Conservation (phyloP, 1,284 basidiomycete species). For the Trichosporon inkin region DNA sequence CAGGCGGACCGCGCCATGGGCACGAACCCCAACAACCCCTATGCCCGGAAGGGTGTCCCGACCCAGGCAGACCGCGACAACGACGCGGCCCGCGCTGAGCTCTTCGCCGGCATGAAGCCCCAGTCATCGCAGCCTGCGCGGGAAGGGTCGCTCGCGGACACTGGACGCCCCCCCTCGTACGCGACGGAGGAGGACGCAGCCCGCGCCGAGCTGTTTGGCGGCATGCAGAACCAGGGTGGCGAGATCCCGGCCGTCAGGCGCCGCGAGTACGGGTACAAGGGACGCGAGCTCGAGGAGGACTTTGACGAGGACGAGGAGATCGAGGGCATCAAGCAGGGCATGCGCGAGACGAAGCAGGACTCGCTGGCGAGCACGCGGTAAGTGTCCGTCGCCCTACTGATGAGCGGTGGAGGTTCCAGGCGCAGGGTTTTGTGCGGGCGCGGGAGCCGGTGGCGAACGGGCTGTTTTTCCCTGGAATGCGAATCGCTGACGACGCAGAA, state of each 20-base stretch:
- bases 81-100: constrained; percentile 64
- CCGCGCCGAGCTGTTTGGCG: constrained; percentile 58
- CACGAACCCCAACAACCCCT: constrained; percentile 44
- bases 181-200: constrained; percentile 54
- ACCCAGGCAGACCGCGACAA: constrained; percentile 11
- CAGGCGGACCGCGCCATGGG: constrained; percentile 55
- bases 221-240: constrained; percentile 50
- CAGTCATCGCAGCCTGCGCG: not conserved
- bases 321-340: constrained; percentile 93
- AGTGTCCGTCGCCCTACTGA: constrained; percentile 13
- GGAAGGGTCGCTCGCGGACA: not conserved
- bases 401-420: constrained; percentile 1
- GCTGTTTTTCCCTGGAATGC: not conserved
- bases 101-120: constrained; percentile 33
- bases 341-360: constrained; percentile 87
- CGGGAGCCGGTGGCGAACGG: not conserved
- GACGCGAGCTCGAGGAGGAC: constrained; percentile 59
- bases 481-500: constrained; percentile 47
- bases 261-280: constrained; percentile 53
- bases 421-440: not conserved
- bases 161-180: not conserved
- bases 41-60: constrained; percentile 16
- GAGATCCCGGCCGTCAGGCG: not conserved
- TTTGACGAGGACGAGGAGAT: constrained; percentile 81
- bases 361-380: constrained; percentile 75